Evolutionary conservation across 2,329 filamentous ascomycete species (phyloP).

Genomic region (Clonostachys chloroleuca): DNA sequence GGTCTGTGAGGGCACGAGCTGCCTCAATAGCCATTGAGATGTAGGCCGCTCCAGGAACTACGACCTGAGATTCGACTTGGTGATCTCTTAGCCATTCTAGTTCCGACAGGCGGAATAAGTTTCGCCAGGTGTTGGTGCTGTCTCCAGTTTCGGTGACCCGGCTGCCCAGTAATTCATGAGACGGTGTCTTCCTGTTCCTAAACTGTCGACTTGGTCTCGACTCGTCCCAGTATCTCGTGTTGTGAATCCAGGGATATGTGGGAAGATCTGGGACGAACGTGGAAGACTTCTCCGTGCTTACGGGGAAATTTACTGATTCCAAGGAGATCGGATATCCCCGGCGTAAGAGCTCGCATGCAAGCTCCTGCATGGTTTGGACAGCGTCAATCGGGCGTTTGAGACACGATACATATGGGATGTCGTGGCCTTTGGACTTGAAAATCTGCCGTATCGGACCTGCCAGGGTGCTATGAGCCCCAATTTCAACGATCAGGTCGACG

Average conservation of each 20-base stretch:
- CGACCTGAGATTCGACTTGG: slow-evolving; percentile 12
- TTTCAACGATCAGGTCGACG: slow-evolving; percentile 4
- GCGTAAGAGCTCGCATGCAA: too few relatives aligned
- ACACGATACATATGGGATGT: too few relatives aligned
- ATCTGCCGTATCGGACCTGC: slow-evolving; percentile 3
- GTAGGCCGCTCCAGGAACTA: slow-evolving; percentile 25
- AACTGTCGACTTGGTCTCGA: slow-evolving; percentile 13
- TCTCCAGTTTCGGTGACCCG: slow-evolving; percentile 7
- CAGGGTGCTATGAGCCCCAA: slow-evolving; percentile 6
- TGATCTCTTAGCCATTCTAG: slow-evolving; percentile 24
- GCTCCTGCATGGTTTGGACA: too few relatives aligned
- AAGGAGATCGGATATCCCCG: too few relatives aligned
- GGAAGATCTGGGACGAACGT: slow-evolving; percentile 9
- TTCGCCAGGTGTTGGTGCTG: slow-evolving; percentile 21
- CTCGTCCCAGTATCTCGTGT: slow-evolving; percentile 10
- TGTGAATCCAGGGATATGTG: slow-evolving; percentile 13
- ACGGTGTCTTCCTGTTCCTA: slow-evolving; percentile 8
- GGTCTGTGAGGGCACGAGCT: slow-evolving; percentile 5
- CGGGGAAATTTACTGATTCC: too few relatives aligned
- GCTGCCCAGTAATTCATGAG: slow-evolving; percentile 18
- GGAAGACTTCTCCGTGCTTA: not conserved
- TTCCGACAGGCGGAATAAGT: slow-evolving; percentile 15
- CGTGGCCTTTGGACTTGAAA: too few relatives aligned
- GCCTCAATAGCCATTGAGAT: slow-evolving; percentile 25
- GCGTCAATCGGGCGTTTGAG: too few relatives aligned